Percentiles rank a stretch among this genome's conserved stretches.
Evolutionary conservation across 257 asterid genomes (phyloP).

Genomic region (Solanum lycopersicoides): DNA sequence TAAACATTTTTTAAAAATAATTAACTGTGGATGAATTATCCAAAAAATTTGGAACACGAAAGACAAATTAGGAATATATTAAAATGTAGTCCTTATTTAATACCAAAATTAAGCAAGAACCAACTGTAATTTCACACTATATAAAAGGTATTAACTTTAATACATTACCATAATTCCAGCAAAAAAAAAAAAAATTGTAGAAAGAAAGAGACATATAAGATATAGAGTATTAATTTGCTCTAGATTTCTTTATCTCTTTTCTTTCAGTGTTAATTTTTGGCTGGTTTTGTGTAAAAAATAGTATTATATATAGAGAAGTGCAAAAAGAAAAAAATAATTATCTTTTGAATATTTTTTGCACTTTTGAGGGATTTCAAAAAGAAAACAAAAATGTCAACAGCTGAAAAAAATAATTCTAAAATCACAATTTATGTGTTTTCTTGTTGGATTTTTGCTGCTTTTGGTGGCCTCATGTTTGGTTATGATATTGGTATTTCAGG

Average conservation of each 20-base stretch:
- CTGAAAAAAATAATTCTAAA: not conserved
- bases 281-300: not conserved
- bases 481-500: slow-evolving; percentile 1
- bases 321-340: not conserved
- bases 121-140: not conserved
- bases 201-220: not conserved
- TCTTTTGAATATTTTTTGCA: not conserved
- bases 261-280: not conserved
- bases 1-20: not conserved
- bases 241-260: not conserved
- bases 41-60: not conserved
- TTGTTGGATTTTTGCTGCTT: not conserved
- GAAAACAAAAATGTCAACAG: not conserved
- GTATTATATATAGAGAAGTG: not conserved
- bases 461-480: not conserved
- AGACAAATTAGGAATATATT: not conserved
- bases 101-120: not conserved
- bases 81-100: not conserved
- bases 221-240: not conserved
- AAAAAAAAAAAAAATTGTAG: not conserved
- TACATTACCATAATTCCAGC: not conserved
- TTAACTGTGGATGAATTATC: not conserved
- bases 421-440: not conserved
- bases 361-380: not conserved
- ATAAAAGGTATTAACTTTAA: not conserved